Percentiles rank a stretch among this genome's conserved stretches.
Evolutionary conservation across 805 yeast genomes (phyloP).

Genomic region (Zygotorulaspora danielsina): DNA sequence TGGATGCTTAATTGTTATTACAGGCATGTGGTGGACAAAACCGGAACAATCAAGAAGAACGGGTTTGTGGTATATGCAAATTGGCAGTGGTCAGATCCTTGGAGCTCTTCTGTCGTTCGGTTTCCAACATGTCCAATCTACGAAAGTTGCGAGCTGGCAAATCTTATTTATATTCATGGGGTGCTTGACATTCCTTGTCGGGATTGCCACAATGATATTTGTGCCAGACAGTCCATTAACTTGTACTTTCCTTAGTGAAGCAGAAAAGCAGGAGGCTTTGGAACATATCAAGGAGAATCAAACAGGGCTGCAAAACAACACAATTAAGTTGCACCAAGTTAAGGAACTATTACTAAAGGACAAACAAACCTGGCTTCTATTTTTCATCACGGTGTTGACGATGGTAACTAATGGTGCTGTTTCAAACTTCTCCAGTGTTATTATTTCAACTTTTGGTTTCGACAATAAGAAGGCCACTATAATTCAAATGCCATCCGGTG

Average conservation of each 20-base stretch:
- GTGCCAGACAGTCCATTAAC: slow-evolving; percentile 39
- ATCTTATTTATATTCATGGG: slow-evolving; percentile 44
- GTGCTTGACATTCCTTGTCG: slow-evolving; percentile 38
- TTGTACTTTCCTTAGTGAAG: slow-evolving; percentile 36
- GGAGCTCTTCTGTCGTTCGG: slow-evolving; percentile 34
- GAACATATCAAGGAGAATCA: slow-evolving; percentile 43
- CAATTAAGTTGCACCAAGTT: slow-evolving; percentile 40
- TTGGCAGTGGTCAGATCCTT: slow-evolving; percentile 31
- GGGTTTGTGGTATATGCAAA: slow-evolving; percentile 30
- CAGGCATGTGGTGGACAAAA: slow-evolving; percentile 26
- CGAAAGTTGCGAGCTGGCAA: slow-evolving; percentile 40
- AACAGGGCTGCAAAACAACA: slow-evolving; percentile 46
- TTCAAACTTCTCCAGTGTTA: slow-evolving; percentile 34
- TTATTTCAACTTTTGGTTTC: slow-evolving; percentile 47
- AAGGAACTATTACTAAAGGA: slow-evolving; percentile 43
- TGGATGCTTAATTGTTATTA: slow-evolving; percentile 34
- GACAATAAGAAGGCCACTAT: slow-evolving; percentile 41
- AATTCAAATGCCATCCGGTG: slow-evolving; percentile 45
- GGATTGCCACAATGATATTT: slow-evolving; percentile 31
- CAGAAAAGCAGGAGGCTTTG: slow-evolving; percentile 41
- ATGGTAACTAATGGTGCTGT: slow-evolving; percentile 50
- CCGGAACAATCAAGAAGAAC: slow-evolving; percentile 24
- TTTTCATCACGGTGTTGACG: slow-evolving; percentile 41
- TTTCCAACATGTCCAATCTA: slow-evolving; percentile 38
- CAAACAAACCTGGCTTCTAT: slow-evolving; percentile 47